Percentiles rank a stretch among this genome's conserved stretches.
phyloP scores from a whole-genome alignment of 768 basidiomycete species.

The Lepiota brunneoincarnata region DNA sequence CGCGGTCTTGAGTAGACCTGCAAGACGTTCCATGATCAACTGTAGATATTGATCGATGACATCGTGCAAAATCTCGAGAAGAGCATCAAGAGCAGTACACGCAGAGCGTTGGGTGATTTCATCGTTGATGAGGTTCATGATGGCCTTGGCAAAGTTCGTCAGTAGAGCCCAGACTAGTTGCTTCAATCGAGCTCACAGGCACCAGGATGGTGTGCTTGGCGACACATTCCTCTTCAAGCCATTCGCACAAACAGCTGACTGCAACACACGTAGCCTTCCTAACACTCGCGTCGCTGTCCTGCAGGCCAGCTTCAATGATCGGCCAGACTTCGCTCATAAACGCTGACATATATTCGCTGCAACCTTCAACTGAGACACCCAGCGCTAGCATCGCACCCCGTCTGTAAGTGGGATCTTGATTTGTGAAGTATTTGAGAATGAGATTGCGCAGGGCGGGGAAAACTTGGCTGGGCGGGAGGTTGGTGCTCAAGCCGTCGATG shows the following conservation, averaged over 20 bases:
- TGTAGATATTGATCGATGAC: slow-evolving; percentile 89
- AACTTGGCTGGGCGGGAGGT: slow-evolving; percentile 91
- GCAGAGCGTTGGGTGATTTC: slow-evolving; percentile 84
- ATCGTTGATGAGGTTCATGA: slow-evolving; percentile 90
- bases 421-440: slow-evolving; percentile 83
- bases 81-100: slow-evolving; percentile 95
- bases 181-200: slow-evolving; percentile 53
- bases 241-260: slow-evolving; percentile 95
- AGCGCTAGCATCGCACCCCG: slow-evolving; percentile 95
- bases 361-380: slow-evolving; percentile 95
- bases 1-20: slow-evolving; percentile 81
- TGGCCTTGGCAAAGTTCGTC: slow-evolving; percentile 46
- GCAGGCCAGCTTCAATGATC: slow-evolving; percentile 83
- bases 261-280: slow-evolving; percentile 96
- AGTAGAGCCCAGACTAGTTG: not conserved
- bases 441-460: slow-evolving; percentile 87
- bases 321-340: slow-evolving; percentile 93
- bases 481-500: slow-evolving; percentile 89
- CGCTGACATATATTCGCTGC: slow-evolving; percentile 96
- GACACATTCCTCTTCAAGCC: slow-evolving; percentile 92
- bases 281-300: slow-evolving; percentile 80
- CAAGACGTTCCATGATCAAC: slow-evolving; percentile 93
- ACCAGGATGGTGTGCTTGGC: slow-evolving; percentile 80
- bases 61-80: slow-evolving; percentile 92
- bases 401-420: slow-evolving; percentile 72